phyloP scores from a whole-genome alignment of 1,284 basidiomycete genomes.

The Pseudozyma pruni region DNA sequence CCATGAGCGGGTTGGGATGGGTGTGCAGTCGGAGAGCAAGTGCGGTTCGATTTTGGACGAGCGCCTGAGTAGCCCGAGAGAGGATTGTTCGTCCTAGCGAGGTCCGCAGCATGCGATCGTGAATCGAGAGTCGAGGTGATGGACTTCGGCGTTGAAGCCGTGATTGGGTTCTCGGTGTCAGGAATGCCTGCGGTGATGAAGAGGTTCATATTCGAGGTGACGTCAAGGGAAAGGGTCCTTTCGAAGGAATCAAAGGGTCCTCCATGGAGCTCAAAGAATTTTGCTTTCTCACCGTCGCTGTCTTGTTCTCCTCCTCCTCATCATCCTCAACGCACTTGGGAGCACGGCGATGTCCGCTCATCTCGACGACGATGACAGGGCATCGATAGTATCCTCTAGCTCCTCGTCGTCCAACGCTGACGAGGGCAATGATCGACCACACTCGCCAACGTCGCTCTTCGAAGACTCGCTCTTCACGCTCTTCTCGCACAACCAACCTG shows the following conservation, averaged over 20 bases:
- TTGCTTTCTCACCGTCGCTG: constrained; percentile 1
- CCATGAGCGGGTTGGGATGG: constrained; percentile 1
- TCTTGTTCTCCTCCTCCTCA: background rate
- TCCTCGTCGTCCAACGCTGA: background rate
- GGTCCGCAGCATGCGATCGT: too few species aligned
- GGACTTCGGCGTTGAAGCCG: too few species aligned
- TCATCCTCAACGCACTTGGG: background rate
- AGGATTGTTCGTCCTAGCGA: too few species aligned
- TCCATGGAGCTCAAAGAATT: background rate
- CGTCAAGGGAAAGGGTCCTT: too few species aligned
- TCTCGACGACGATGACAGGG: constrained; percentile 1
- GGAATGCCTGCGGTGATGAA: too few species aligned
- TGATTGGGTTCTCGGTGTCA: too few species aligned
- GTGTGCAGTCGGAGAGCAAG: too few species aligned
- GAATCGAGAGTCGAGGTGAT: too few species aligned
- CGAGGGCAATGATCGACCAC: constrained; percentile 1
- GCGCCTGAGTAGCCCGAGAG: too few species aligned
- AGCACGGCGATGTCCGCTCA: background rate
- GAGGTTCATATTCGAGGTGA: too few species aligned
- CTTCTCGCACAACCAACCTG: constrained; percentile 60
- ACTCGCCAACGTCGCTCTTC: constrained; percentile 49
- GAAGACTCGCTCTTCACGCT: constrained; percentile 60
- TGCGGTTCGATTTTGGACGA: too few species aligned
- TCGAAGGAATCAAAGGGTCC: too few species aligned
- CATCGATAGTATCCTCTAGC: constrained; percentile 11